Evolutionary conservation across 805 yeast species (phyloP).

Genomic region (Hanseniaspora lachancei): DNA sequence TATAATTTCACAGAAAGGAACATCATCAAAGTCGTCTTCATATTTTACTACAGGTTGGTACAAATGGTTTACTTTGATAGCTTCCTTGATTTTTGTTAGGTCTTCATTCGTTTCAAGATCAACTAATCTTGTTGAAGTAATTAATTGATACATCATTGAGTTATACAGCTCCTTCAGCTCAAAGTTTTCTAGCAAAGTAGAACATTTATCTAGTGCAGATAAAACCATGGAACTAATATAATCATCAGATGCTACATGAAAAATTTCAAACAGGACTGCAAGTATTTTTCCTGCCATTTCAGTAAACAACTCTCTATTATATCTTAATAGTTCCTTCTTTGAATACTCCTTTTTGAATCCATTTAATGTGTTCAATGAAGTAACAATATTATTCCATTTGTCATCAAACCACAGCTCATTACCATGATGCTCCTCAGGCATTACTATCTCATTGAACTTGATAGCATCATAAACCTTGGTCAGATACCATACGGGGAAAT

Average conservation of each 20-base stretch:
- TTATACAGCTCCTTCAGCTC: constrained; percentile 46
- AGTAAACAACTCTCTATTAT: constrained; percentile 61
- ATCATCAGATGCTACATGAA: constrained; percentile 82
- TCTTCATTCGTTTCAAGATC: constrained; percentile 19
- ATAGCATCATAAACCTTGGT: constrained; percentile 71
- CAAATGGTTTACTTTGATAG: constrained; percentile 14
- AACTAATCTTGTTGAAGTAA: constrained; percentile 56
- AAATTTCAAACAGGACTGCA: constrained; percentile 60
- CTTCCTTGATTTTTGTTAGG: constrained; percentile 5
- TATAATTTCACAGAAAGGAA: constrained; percentile 31
- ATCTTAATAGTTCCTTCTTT: constrained; percentile 33
- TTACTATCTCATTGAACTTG: constrained; percentile 73
- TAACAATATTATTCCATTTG: constrained; percentile 59
- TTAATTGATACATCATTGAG: constrained; percentile 48
- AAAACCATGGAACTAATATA: constrained; percentile 76
- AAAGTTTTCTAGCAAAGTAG: constrained; percentile 59
- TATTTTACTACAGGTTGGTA: constrained; percentile 16
- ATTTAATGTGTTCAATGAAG: constrained; percentile 28
- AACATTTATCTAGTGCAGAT: constrained; percentile 75
- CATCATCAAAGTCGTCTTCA: constrained; percentile 22
- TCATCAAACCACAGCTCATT: constrained; percentile 88
- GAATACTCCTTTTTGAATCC: constrained; percentile 19
- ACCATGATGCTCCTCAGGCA: constrained; percentile 96
- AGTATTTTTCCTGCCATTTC: constrained; percentile 51
- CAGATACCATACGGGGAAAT: constrained; percentile 77